Conservation (phyloP, 805 yeast genomes). For the Brettanomyces bruxellensis region DNA sequence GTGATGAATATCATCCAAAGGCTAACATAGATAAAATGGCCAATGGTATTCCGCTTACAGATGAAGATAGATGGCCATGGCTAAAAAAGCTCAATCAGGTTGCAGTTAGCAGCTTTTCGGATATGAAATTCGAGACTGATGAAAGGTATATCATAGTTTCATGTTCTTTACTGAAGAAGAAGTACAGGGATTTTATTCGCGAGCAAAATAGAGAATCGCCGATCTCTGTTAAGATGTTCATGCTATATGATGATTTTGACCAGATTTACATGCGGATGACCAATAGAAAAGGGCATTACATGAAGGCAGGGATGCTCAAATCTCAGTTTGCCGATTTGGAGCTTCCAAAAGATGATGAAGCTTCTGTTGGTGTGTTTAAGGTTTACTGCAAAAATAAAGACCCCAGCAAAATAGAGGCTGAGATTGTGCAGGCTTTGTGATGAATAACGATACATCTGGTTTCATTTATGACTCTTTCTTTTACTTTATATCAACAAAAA, state of each 20-base stretch:
- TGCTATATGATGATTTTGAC: conserved; percentile 56
- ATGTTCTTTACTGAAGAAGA: conserved; percentile 76
- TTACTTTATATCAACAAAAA: no score
- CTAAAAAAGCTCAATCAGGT: conserved; percentile 38
- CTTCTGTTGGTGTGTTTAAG: conserved; percentile 5
- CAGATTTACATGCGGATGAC: conserved; percentile 54
- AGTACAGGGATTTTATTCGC: conserved; percentile 59
- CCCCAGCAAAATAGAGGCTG: conserved; percentile 8
- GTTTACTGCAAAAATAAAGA: conserved; percentile 15
- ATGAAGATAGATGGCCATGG: conserved; percentile 94
- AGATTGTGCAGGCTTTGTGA: conserved; percentile 2
- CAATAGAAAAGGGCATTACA: conserved; percentile 66
- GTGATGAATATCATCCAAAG: conserved; percentile 70
- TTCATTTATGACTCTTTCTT: no score
- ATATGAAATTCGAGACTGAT: conserved; percentile 3
- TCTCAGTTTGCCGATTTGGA: conserved; percentile 73
- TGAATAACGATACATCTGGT: no score
- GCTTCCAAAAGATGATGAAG: conserved; percentile 37
- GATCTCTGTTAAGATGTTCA: conserved; percentile 40
- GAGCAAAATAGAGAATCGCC: conserved; percentile 25
- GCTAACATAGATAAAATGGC: conserved; percentile 77
- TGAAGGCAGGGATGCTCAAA: conserved; percentile 79
- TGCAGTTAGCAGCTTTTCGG: conserved; percentile 31
- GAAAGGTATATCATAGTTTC: conserved; percentile 44
- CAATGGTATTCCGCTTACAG: conserved; percentile 68